These are phyloP conservation scores for Blastobotrys serpentis DNA, from an alignment of 1,139 yeast species.

Conservation along the genomic window DNA sequence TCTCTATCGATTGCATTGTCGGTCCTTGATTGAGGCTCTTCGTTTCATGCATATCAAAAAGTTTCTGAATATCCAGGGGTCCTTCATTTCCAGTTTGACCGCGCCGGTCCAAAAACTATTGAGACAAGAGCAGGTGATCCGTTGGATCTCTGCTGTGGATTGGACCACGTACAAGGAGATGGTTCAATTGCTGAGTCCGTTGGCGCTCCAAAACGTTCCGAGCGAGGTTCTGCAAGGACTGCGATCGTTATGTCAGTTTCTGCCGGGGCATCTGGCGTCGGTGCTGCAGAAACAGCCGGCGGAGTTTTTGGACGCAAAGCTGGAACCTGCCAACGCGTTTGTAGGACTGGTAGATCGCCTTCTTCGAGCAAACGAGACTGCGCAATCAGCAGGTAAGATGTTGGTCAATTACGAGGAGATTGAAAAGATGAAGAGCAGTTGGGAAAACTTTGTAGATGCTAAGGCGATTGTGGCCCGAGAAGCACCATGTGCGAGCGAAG, in stretches of 20 bases:
- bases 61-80: conserved; percentile 52
- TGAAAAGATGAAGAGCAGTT: conserved; percentile 56
- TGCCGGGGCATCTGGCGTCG: conserved; percentile 30
- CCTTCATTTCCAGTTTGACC: conserved; percentile 61
- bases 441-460: conserved; percentile 54
- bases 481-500: conserved; percentile 50
- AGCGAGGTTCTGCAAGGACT: conserved; percentile 48
- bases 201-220: conserved; percentile 64
- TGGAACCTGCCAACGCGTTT: conserved; percentile 58
- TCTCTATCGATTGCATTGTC: conserved; percentile 62
- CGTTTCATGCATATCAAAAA: conserved; percentile 67
- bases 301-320: conserved; percentile 51
- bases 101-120: conserved; percentile 64
- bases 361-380: conserved; percentile 59
- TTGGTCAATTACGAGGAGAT: conserved; percentile 50
- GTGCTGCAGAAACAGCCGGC: conserved; percentile 50
- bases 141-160: conserved; percentile 72
- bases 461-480: conserved; percentile 53
- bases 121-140: conserved; percentile 48
- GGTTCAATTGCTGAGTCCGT: conserved; percentile 63
- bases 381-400: conserved; percentile 54
- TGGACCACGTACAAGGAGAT: conserved; percentile 55
- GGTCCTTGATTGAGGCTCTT: conserved; percentile 59
- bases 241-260: conserved; percentile 33
- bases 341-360: conserved; percentile 56